Percentiles rank a stretch among this genome's conserved stretches.
phyloP scores from a whole-genome alignment of 2,329 filamentous ascomycete species.

The Epichloe sp. region DNA sequence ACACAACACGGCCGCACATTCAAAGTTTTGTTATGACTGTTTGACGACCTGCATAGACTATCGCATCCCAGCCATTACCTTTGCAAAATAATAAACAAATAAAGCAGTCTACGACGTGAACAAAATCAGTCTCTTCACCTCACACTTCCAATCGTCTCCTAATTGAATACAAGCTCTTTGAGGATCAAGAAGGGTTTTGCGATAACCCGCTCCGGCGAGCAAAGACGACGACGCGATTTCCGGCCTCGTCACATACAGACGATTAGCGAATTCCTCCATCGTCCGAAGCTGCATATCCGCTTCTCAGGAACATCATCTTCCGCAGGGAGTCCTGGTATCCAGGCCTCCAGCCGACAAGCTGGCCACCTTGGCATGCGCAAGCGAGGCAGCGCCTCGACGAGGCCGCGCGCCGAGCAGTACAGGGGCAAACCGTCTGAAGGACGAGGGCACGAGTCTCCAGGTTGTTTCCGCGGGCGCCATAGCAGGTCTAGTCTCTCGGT shows the following conservation, averaged over 20 bases:
- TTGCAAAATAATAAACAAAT: not conserved
- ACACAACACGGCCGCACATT: not conserved
- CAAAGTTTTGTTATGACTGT: not conserved
- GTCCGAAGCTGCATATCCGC: too few relatives aligned
- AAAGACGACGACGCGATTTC: too few relatives aligned
- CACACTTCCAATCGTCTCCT: too few relatives aligned
- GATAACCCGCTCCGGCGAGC: too few relatives aligned
- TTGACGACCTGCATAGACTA: not conserved
- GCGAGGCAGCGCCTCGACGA: not conserved
- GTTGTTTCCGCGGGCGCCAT: constrained; percentile 43
- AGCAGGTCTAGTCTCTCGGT: constrained; percentile 83
- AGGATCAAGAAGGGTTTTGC: too few relatives aligned
- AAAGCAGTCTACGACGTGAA: not conserved
- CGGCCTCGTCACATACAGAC: not conserved
- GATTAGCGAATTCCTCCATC: too few relatives aligned
- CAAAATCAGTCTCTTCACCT: too few relatives aligned
- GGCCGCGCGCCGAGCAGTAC: constrained; percentile 21
- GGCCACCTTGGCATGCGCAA: constrained; percentile 4
- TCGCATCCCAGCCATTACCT: not conserved
- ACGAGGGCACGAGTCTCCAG: constrained; percentile 47
- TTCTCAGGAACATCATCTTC: not conserved
- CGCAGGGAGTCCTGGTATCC: not conserved
- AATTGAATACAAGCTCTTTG: too few relatives aligned
- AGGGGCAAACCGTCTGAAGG: constrained; percentile 35
- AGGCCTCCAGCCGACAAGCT: constrained; percentile 1